Evolutionary conservation across 345 rosid species (phyloP).

Genomic region (Rhizophora mangle): DNA sequence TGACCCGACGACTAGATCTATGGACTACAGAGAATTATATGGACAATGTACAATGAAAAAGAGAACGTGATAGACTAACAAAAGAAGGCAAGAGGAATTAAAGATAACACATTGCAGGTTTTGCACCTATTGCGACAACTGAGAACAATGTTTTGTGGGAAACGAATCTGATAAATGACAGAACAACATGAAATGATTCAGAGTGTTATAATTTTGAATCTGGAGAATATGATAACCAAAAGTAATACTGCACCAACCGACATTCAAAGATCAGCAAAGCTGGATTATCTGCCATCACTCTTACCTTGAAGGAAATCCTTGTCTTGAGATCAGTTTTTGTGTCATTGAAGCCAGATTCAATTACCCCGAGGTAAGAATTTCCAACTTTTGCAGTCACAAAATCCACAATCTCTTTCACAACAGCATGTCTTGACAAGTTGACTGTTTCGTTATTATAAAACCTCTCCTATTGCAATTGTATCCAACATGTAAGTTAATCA

Average conservation of each 20-base stretch:
- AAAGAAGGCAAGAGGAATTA: no score
- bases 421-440: conserved; percentile 52
- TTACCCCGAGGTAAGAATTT: conserved; percentile 40
- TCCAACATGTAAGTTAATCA: not conserved
- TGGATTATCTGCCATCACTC: not conserved
- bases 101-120: no score
- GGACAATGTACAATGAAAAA: no score
- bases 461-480: conserved; percentile 41
- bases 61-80: no score
- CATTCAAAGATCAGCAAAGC: not conserved
- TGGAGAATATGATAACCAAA: not conserved
- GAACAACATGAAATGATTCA: no score
- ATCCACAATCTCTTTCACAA: conserved; percentile 52
- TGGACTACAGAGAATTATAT: no score
- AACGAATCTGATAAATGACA: no score
- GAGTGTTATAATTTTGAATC: no score
- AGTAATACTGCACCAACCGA: not conserved
- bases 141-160: no score
- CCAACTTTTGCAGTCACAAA: conserved; percentile 54
- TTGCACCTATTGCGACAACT: no score
- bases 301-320: conserved; percentile 79
- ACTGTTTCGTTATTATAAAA: conserved; percentile 60
- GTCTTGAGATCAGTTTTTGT: conserved; percentile 59
- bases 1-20: no score
- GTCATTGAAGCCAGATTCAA: conserved; percentile 57